These are phyloP conservation scores for Trichoderma cornu-damae DNA, from an alignment of 2,329 filamentous ascomycete species.

Conservation along the genomic window DNA sequence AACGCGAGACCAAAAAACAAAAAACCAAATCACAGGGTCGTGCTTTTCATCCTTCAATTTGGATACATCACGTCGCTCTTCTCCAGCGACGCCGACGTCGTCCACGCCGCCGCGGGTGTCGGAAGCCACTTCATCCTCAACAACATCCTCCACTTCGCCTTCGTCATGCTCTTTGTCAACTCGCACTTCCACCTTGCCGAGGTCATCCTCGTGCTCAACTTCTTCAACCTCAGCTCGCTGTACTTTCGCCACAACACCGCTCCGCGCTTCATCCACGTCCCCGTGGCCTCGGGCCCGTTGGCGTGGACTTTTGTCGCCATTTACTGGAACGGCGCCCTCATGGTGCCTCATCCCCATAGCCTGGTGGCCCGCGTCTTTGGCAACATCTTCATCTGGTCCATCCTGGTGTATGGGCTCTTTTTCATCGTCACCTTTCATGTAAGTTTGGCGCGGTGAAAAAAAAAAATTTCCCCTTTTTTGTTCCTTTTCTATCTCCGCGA, in stretches of 20 bases:
- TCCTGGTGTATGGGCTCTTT: constrained; percentile 69
- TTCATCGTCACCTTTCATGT: constrained; percentile 71
- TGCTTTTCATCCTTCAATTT: constrained; percentile 69
- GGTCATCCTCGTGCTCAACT: constrained; percentile 71
- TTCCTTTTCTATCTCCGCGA: background rate
- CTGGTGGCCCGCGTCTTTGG: constrained; percentile 72
- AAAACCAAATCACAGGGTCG: constrained; percentile 53
- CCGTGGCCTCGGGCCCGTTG: constrained; percentile 70
- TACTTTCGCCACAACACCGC: constrained; percentile 76
- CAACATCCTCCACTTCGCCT: constrained; percentile 77
- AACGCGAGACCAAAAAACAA: too few species aligned
- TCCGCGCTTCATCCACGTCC: constrained; percentile 68
- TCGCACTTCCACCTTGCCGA: constrained; percentile 71
- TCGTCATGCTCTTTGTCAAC: constrained; percentile 77
- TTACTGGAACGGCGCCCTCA: constrained; percentile 84
- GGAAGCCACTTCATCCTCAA: constrained; percentile 80
- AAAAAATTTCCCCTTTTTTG: too few species aligned
- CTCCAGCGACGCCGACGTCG: constrained; percentile 55
- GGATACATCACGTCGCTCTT: constrained; percentile 75
- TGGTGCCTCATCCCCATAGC: constrained; percentile 61
- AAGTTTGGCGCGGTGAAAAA: too few species aligned
- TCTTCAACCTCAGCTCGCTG: constrained; percentile 70
- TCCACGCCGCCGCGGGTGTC: constrained; percentile 68
- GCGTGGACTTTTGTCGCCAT: constrained; percentile 81
- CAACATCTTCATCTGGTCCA: constrained; percentile 83